phyloP scores from a whole-genome alignment of 331 rosid species.

The Erythrophleum ivorense region DNA sequence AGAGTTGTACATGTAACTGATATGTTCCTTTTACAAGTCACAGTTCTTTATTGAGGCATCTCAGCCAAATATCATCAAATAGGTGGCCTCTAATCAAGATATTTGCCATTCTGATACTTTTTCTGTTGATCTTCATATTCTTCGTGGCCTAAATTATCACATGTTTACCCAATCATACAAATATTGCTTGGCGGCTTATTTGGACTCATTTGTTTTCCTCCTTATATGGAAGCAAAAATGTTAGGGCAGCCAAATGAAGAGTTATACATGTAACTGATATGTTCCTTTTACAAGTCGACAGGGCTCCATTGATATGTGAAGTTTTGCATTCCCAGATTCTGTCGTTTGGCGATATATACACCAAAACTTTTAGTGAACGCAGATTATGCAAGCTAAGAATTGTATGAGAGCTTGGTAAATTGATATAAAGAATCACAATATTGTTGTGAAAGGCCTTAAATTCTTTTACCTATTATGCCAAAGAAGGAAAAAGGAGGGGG shows the following conservation, averaged over 20 bases:
- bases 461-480: background rate
- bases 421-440: constrained; percentile 27
- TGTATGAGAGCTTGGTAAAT: constrained; percentile 27
- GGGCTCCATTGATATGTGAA: constrained; percentile 46
- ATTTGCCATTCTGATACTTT: constrained; percentile 73
- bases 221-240: constrained; percentile 24
- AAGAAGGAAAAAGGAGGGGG: background rate
- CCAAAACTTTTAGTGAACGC: constrained; percentile 5
- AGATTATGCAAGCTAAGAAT: constrained; percentile 35
- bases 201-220: constrained; percentile 30
- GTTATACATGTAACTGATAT: constrained; percentile 23
- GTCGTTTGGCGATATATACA: constrained; percentile 26
- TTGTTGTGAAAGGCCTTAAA: constrained; percentile 11
- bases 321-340: constrained; percentile 34
- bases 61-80: constrained; percentile 80
- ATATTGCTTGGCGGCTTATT: constrained; percentile 31
- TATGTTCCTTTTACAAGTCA: constrained; percentile 34
- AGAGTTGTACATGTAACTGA: constrained; percentile 23
- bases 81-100: constrained; percentile 90
- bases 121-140: constrained; percentile 74
- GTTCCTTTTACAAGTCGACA: constrained; percentile 32
- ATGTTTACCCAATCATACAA: constrained; percentile 28
- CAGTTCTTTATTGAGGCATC: constrained; percentile 88
- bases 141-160: constrained; percentile 67
- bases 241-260: constrained; percentile 39